Conservation (phyloP, 352 stramenopile species). For the Pythium oligandrum region DNA sequence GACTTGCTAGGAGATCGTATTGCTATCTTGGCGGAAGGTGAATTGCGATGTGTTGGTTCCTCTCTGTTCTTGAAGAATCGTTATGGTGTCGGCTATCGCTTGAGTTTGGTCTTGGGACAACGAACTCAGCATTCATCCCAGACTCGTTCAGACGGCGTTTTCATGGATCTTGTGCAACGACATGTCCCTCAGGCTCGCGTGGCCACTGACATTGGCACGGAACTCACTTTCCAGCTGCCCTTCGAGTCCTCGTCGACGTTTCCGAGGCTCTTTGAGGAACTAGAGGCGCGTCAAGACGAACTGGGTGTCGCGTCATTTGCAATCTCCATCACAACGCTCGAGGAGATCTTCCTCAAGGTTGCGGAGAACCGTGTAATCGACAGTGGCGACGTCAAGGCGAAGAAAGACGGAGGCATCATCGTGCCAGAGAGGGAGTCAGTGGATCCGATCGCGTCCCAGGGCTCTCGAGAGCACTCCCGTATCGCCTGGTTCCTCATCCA, state of each 20-base stretch:
- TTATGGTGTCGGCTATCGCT: constrained; percentile 71
- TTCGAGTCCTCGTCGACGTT: constrained; percentile 56
- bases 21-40: constrained; percentile 83
- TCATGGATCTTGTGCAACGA: neutral
- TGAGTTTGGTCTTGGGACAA: constrained; percentile 40
- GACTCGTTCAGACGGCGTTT: no score
- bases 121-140: neutral
- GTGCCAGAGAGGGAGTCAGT: neutral
- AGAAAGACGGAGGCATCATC: neutral
- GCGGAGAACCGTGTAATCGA: constrained; percentile 25
- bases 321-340: constrained; percentile 81
- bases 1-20: constrained; percentile 90
- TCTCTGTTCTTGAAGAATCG: constrained; percentile 80
- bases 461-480: neutral
- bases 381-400: neutral
- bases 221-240: constrained; percentile 74
- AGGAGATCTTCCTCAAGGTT: constrained; percentile 91
- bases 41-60: constrained; percentile 47
- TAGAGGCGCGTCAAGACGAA: constrained; percentile 39
- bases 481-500: constrained; percentile 33
- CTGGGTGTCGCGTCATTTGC: constrained; percentile 53
- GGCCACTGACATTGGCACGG: constrained; percentile 62
- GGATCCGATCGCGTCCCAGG: no score
- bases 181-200: constrained; percentile 36
- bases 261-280: constrained; percentile 57